These are phyloP conservation scores for Aspergillus sclerotiicarbonarius DNA, from an alignment of 495 filamentous ascomycete species.

Conservation along the genomic window DNA sequence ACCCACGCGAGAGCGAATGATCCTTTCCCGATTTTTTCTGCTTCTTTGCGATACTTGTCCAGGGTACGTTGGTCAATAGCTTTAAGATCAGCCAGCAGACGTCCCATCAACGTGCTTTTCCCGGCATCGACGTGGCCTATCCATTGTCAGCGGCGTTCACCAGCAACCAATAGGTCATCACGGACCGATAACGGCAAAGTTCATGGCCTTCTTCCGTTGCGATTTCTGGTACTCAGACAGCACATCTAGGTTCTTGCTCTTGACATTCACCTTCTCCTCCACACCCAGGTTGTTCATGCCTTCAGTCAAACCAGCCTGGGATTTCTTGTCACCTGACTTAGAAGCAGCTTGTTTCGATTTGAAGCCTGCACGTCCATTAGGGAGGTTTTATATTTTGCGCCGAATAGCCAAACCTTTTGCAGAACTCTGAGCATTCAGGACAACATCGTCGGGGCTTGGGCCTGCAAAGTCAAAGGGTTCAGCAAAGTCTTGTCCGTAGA, in stretches of 20 bases:
- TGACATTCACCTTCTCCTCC: constrained; percentile 67
- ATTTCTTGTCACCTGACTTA: constrained; percentile 44
- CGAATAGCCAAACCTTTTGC: constrained; percentile 74
- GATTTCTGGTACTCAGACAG: constrained; percentile 74
- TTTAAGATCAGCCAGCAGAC: constrained; percentile 83
- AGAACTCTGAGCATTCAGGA: constrained; percentile 74
- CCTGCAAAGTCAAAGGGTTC: constrained; percentile 71
- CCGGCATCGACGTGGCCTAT: constrained; percentile 94
- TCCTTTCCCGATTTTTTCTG: constrained; percentile 86
- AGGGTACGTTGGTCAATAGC: constrained; percentile 84
- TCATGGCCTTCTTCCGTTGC: constrained; percentile 76
- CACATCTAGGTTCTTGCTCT: constrained; percentile 85
- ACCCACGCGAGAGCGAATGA: constrained; percentile 98
- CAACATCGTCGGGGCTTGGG: constrained; percentile 92
- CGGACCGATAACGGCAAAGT: constrained; percentile 93
- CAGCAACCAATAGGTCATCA: constrained; percentile 3
- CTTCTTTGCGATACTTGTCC: constrained; percentile 83
- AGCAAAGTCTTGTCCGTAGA: constrained; percentile 46
- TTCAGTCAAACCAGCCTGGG: constrained; percentile 37
- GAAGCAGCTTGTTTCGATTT: constrained; percentile 46
- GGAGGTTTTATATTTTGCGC: constrained; percentile 38
- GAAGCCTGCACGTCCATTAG: constrained; percentile 46
- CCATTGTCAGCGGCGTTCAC: not conserved
- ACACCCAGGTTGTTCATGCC: constrained; percentile 61
- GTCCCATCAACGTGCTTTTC: constrained; percentile 96